A percentile compares a stretch with the other conserved stretches of the same genome.
These are phyloP conservation scores for Dentipellis fragilis DNA, from an alignment of 768 basidiomycete species.

Conservation along the genomic window DNA sequence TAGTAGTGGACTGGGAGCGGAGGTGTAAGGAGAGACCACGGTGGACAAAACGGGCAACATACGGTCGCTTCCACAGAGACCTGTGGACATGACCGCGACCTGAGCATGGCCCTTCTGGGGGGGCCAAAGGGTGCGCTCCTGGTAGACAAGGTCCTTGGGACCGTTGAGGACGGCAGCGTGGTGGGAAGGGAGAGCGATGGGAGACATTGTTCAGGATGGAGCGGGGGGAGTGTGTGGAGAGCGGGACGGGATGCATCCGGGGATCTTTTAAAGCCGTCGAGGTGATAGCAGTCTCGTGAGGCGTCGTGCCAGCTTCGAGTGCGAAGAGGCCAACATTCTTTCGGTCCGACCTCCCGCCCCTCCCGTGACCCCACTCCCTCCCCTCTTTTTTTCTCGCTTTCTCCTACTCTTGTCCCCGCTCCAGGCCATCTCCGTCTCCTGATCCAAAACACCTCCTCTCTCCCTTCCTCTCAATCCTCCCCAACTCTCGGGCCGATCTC, in stretches of 20 bases:
- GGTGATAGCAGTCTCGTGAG: constrained; percentile 25
- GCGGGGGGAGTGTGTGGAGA: constrained; percentile 15
- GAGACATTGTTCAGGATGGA: constrained; percentile 26
- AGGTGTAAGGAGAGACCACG: neutral
- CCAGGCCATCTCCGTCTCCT: no score
- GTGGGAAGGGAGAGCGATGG: constrained; percentile 42
- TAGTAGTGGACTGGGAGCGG: constrained; percentile 76
- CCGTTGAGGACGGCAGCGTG: constrained; percentile 77
- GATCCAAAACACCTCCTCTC: no score
- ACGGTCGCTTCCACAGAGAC: constrained; percentile 86
- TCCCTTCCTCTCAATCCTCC: neutral
- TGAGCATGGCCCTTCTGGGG: constrained; percentile 70
- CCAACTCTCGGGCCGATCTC: neutral
- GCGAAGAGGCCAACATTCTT: neutral
- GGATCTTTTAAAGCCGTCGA: constrained; percentile 11
- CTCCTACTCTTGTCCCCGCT: neutral
- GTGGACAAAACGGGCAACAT: constrained; percentile 19
- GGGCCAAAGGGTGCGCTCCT: constrained; percentile 61
- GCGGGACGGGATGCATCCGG: constrained; percentile 8
- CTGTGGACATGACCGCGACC: constrained; percentile 72
- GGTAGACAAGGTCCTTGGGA: constrained; percentile 71
- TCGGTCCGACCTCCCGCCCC: neutral
- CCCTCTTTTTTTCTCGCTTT: neutral
- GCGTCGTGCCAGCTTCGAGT: constrained; percentile 6
- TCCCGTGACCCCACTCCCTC: neutral